phyloP scores from a whole-genome alignment of 139 green algal genomes.

The Chlorella sorokiniana region DNA sequence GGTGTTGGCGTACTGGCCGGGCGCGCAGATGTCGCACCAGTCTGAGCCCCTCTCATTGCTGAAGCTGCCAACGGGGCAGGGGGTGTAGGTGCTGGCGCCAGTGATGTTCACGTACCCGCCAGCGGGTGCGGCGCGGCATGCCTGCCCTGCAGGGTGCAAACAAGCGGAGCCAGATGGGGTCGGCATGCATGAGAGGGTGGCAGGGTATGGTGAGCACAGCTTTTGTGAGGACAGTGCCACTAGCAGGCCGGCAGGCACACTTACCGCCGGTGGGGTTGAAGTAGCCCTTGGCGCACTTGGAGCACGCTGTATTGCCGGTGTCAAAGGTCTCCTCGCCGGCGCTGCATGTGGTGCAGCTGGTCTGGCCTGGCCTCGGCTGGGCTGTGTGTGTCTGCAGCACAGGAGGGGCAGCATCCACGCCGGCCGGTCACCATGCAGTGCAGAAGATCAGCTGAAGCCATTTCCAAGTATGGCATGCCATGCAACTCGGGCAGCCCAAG shows the following conservation, averaged over 20 bases:
- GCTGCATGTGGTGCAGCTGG: neutral
- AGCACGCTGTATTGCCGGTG: neutral
- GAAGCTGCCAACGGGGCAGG: neutral
- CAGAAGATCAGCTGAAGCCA: no score
- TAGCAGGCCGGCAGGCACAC: no score
- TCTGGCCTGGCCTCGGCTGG: neutral
- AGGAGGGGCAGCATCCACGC: no score
- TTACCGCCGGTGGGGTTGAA: neutral
- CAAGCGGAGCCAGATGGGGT: neutral
- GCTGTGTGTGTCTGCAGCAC: neutral
- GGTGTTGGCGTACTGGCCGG: constrained; percentile 19
- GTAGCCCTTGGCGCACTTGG: neutral
- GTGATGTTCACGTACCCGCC: neutral
- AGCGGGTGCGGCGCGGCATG: neutral
- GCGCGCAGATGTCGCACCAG: constrained; percentile 3
- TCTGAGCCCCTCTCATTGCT: neutral
- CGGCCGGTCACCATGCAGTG: no score
- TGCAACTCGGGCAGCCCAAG: no score
- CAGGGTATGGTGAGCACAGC: no score
- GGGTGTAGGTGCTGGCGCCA: neutral
- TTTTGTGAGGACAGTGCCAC: neutral
- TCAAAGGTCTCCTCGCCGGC: neutral
- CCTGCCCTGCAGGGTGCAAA: neutral
- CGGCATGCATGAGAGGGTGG: no score
- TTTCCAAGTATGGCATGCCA: no score